A percentile compares a stretch with the other conserved stretches of the same genome.
phyloP scores from a whole-genome alignment of 106 monocot genomes.

The Hemerocallis citrina region DNA sequence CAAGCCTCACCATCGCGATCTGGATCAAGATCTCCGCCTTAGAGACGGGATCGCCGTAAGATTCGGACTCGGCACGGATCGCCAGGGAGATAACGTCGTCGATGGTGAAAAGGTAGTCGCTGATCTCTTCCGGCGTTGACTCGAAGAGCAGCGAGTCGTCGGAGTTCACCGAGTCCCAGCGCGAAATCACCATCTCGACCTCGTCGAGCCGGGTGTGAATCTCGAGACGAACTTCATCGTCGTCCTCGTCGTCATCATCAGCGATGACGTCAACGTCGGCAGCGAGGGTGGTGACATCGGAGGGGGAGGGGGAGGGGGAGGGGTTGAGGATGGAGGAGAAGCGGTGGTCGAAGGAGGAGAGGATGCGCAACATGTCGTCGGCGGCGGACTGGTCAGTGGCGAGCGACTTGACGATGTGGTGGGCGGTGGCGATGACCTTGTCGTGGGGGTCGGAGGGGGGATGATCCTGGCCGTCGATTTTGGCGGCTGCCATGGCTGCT shows the following conservation, averaged over 20 bases:
- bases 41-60: constrained; percentile 2
- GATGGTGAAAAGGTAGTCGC: constrained; percentile 53
- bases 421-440: constrained; percentile 73
- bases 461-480: constrained; percentile 45
- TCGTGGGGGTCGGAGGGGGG: constrained; percentile 54
- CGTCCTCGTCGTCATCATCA: not conserved
- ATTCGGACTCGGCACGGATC: not conserved
- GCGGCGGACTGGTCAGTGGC: constrained; percentile 63
- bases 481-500: constrained; percentile 12
- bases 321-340: constrained; percentile 39
- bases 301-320: too few relatives aligned
- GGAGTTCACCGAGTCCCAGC: constrained; percentile 47
- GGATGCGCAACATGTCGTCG: constrained; percentile 86
- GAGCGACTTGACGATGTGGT: constrained; percentile 71
- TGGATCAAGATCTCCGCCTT: constrained; percentile 60
- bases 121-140: constrained; percentile 29
- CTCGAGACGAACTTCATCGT: not conserved
- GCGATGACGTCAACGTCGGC: not conserved
- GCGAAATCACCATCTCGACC: constrained; percentile 31
- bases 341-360: constrained; percentile 78
- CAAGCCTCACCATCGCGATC: constrained; percentile 55
- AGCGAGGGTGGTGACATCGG: not conserved
- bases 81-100: constrained; percentile 45
- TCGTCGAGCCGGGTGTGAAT: constrained; percentile 17
- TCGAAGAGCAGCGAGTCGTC: constrained; percentile 45